A percentile compares a stretch with the other conserved stretches of the same genome.
Conservation (phyloP, 2,329 filamentous ascomycete genomes). For the Cryoendolithus antarcticus region DNA sequence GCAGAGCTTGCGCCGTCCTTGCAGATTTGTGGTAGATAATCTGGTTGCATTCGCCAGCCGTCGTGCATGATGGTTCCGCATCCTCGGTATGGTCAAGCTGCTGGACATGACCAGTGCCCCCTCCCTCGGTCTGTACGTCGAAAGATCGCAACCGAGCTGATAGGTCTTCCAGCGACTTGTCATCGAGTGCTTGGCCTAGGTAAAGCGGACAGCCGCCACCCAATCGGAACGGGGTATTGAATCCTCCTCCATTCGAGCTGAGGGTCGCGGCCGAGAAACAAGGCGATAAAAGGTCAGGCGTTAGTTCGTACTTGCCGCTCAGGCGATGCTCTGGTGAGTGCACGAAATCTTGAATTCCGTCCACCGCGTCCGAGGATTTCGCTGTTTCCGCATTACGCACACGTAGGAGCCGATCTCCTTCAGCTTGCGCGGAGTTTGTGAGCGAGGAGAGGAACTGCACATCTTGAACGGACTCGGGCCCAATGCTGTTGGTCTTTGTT, state of each 20-base stretch:
- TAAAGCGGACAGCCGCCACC: no score
- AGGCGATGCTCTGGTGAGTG: conserved; percentile 3
- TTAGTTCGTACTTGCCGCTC: conserved; percentile 4
- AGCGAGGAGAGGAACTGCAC: conserved; percentile 4
- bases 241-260: conserved; percentile 10
- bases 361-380: conserved; percentile 6
- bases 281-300: conserved; percentile 17
- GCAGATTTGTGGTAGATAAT: not conserved
- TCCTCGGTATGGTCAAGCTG: no score
- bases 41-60: not conserved
- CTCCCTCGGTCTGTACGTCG: not conserved
- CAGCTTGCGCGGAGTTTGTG: conserved; percentile 7
- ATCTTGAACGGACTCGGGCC: conserved; percentile 2
- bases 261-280: conserved; percentile 22
- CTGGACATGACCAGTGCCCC: no score
- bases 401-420: conserved; percentile 11
- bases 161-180: conserved; percentile 2
- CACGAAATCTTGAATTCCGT: no score
- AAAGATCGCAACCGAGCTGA: conserved; percentile 5
- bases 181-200: not conserved
- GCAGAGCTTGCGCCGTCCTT: not conserved
- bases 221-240: not conserved
- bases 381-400: conserved; percentile 7
- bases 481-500: conserved; percentile 2
- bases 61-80: no score